Evolutionary conservation across 2,329 filamentous ascomycete species (phyloP), one percentile per base, ranked within the genome.

Genomic region (Aspergillus sojae): DNA sequence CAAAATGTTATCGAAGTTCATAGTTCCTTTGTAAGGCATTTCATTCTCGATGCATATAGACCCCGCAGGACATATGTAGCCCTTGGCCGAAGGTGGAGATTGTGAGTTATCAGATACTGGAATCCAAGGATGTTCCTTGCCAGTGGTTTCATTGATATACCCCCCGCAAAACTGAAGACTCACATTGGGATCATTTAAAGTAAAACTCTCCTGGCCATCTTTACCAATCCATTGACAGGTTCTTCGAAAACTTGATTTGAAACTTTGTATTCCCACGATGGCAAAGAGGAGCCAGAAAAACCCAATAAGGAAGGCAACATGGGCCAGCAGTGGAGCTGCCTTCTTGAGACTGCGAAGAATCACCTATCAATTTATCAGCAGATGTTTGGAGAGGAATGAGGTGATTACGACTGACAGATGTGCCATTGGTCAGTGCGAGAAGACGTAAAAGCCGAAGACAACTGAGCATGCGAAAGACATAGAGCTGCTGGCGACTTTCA

Each of bases 201-300:
- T 76, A 63, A 77, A 83, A 61, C 80, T 78, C 10, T 67, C 67
- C 60, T 75, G 65, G 3, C 75, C 78, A 23, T 77, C 73, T 5
- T 89, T 89, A 67, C 92, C 89, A 57, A 91, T 78, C 91, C 91
- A 95, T 34, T 93, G 88, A 74, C 92, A 95, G 66, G 88, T 89
- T 55, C 92, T 89, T 68, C 86, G 87, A 28, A 94, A 79, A 76
- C 91, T 94, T 10, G 91, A 89, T 78, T 94, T 94, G 82, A 99
- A 99, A 78, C 92, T 97, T 76, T 99, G 96, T 26, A 99, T 91
- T 6, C 95, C 96, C 63, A 99, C 89, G 66, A 99, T 97, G 43
- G 93, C 95, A 80, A 99, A 99, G 12, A 98, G 81, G 48, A 99
- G 85, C 95, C 95, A 99, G 79, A 99, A 99, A 80, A 99, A 99